Evolutionary conservation across 805 yeast genomes (phyloP).

Genomic region (Metschnikowia baotianmanensis): DNA sequence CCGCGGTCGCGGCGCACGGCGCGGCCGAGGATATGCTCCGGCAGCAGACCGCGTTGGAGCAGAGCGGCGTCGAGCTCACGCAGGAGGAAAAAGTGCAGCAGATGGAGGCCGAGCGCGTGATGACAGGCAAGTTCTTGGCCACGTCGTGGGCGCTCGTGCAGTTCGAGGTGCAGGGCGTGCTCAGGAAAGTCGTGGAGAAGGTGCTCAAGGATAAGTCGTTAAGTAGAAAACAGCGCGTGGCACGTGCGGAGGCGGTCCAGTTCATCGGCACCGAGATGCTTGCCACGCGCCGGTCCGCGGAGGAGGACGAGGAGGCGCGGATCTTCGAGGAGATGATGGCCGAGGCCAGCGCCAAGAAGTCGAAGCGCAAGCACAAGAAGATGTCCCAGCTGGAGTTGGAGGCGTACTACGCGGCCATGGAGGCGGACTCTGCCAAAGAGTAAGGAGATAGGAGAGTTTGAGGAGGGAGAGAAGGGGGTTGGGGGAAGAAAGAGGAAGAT

Average conservation of each 20-base stretch:
- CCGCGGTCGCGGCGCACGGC: slow-evolving; percentile 85
- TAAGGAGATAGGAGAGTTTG: not conserved
- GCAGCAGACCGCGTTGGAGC: slow-evolving; percentile 54
- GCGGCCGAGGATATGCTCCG: slow-evolving; percentile 66
- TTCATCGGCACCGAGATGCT: slow-evolving; percentile 70
- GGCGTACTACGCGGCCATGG: slow-evolving; percentile 9
- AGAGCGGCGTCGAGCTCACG: slow-evolving; percentile 30
- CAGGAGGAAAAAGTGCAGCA: slow-evolving; percentile 33
- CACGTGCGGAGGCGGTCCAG: slow-evolving; percentile 76
- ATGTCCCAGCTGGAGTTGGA: slow-evolving; percentile 14
- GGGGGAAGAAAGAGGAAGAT: too few relatives aligned
- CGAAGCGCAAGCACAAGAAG: slow-evolving; percentile 21
- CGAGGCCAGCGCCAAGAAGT: slow-evolving; percentile 65
- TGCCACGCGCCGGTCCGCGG: slow-evolving; percentile 67
- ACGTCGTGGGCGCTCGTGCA: slow-evolving; percentile 96
- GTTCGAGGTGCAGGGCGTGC: slow-evolving; percentile 83
- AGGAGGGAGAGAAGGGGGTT: too few relatives aligned
- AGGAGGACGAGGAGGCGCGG: slow-evolving; percentile 89
- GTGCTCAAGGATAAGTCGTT: slow-evolving; percentile 56
- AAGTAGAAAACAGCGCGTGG: slow-evolving; percentile 57
- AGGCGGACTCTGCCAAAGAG: slow-evolving; percentile 9
- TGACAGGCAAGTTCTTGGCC: slow-evolving; percentile 86
- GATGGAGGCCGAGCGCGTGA: slow-evolving; percentile 74
- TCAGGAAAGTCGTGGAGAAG: slow-evolving; percentile 64
- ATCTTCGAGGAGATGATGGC: slow-evolving; percentile 91